Evolutionary conservation across 192 early-diverging fungal species (phyloP).

Genomic region (Backusella australiensis): DNA sequence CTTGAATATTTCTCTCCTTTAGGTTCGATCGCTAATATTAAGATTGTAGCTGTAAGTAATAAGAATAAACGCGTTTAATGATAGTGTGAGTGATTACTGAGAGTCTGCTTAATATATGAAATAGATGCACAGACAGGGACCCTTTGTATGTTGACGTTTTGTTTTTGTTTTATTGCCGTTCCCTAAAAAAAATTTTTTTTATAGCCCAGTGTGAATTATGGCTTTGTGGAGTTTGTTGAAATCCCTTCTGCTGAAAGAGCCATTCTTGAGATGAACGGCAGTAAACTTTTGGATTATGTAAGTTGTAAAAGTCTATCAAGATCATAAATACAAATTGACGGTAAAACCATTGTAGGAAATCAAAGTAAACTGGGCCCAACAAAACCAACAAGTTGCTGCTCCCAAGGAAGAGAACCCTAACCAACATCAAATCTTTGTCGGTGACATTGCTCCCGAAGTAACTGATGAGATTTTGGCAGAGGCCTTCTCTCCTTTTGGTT

Average conservation of each 20-base stretch:
- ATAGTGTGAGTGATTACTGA: neutral
- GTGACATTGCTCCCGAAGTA: conserved; percentile 86
- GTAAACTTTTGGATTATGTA: conserved; percentile 58
- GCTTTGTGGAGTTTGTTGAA: conserved; percentile 82
- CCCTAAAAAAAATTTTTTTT: neutral
- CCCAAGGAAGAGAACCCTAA: conserved; percentile 30
- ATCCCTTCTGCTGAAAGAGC: conserved; percentile 71
- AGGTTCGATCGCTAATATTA: conserved; percentile 61
- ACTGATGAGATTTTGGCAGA: conserved; percentile 76
- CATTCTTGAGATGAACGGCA: conserved; percentile 70
- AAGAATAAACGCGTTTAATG: neutral
- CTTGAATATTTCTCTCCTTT: conserved; percentile 64
- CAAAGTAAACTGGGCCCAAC: conserved; percentile 30
- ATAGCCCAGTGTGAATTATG: conserved; percentile 66
- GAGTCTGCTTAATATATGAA: neutral
- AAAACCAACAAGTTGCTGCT: conserved; percentile 7
- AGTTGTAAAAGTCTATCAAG: conserved; percentile 8
- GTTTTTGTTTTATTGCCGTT: neutral
- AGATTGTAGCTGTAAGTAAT: conserved; percentile 65
- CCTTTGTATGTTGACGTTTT: neutral
- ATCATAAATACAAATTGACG: neutral
- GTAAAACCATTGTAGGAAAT: conserved; percentile 19
- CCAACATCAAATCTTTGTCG: conserved; percentile 89
- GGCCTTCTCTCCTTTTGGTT: conserved; percentile 72
- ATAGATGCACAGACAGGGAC: conserved; percentile 1